phyloP scores from a whole-genome alignment of 257 asterid species.

The Penstemon newberryi region DNA sequence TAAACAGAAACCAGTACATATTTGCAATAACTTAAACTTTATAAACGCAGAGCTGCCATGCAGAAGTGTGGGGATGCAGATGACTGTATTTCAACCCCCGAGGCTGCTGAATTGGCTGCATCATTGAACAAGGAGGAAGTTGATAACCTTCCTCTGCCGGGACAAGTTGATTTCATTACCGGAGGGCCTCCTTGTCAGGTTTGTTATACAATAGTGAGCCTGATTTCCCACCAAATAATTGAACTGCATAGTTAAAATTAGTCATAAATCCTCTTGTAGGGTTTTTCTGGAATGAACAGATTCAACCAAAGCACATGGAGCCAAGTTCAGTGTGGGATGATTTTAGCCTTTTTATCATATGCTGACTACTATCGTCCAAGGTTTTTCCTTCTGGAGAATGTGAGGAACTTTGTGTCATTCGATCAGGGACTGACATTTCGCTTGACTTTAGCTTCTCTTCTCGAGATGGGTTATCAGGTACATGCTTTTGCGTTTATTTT shows the following conservation, averaged over 20 bases:
- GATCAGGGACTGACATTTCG: conserved; percentile 97
- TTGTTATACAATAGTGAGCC: conserved; percentile 22
- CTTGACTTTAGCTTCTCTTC: conserved; percentile 84
- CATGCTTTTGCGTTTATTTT: conserved; percentile 5
- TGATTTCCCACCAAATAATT: conserved; percentile 9
- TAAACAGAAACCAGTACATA: conserved; percentile 16
- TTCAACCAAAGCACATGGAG: conserved; percentile 95
- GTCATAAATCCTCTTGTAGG: conserved; percentile 53
- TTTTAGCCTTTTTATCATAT: conserved; percentile 84
- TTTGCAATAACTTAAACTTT: conserved; percentile 22
- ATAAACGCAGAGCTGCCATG: conserved; percentile 80
- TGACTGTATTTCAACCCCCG: conserved; percentile 86
- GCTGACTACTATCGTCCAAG: conserved; percentile 94
- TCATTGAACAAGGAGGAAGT: conserved; percentile 53
- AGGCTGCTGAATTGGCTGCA: conserved; percentile 82
- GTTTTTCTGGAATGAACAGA: conserved; percentile 96
- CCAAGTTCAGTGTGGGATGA: conserved; percentile 97
- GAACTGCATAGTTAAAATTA: conserved; percentile 24
- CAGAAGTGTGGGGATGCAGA: conserved; percentile 83
- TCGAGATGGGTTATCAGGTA: conserved; percentile 98
- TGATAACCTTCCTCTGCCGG: conserved; percentile 77
- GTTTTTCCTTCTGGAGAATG: conserved; percentile 92
- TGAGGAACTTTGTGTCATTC: conserved; percentile 88
- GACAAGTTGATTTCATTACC: conserved; percentile 91
- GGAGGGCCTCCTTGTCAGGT: conserved; percentile 99